These are phyloP conservation scores for Kodamaea suecica DNA, from an alignment of 1,139 yeast genomes.

Conservation along the genomic window DNA sequence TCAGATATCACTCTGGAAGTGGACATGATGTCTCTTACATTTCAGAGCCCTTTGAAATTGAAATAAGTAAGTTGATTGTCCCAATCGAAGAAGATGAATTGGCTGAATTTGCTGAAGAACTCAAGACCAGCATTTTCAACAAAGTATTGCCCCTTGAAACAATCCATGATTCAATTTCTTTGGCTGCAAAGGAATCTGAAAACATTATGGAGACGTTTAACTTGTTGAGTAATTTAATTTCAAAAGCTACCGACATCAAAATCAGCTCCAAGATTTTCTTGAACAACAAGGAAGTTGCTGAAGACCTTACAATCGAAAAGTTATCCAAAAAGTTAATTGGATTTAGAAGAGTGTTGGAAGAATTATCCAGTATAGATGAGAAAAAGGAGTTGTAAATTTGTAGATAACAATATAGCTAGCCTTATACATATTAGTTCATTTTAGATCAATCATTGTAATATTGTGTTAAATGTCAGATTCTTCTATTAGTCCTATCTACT, in stretches of 20 bases:
- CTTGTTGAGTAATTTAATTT: conserved; percentile 33
- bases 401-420: no score
- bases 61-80: conserved; percentile 39
- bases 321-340: conserved; percentile 43
- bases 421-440: no score
- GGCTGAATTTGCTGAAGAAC: conserved; percentile 29
- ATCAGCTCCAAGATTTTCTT: conserved; percentile 40
- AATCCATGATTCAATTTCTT: conserved; percentile 28
- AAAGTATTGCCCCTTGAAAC: conserved; percentile 27
- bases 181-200: conserved; percentile 24
- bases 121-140: conserved; percentile 32
- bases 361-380: conserved; percentile 31
- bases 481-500: no score
- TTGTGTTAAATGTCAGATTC: no score
- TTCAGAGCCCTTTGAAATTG: conserved; percentile 70
- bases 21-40: conserved; percentile 69
- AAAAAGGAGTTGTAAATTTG: conserved; percentile 14
- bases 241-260: conserved; percentile 37
- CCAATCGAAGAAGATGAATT: conserved; percentile 23
- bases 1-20: conserved; percentile 68
- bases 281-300: conserved; percentile 26
- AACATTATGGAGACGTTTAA: conserved; percentile 34
- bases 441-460: no score
- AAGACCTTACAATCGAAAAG: conserved; percentile 26
- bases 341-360: conserved; percentile 43